Evolutionary conservation across 2,329 filamentous ascomycete genomes (phyloP).

Genomic region (Colletotrichum tropicicola): DNA sequence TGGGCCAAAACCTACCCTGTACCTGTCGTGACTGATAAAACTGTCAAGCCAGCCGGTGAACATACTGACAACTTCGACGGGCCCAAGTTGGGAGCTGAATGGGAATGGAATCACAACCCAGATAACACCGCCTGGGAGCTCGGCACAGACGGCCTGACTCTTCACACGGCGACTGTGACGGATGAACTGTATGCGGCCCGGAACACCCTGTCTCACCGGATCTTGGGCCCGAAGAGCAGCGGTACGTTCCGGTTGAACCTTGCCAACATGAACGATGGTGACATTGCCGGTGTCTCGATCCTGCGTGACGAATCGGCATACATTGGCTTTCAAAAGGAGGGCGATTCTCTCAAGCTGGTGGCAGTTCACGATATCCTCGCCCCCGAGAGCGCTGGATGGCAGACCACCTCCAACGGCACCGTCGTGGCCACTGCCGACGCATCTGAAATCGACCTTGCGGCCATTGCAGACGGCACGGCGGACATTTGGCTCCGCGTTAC

Average conservation of each 20-base stretch:
- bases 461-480: background rate
- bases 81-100: slow-evolving; percentile 49
- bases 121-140: slow-evolving; percentile 56
- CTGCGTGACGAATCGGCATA: slow-evolving; percentile 62
- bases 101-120: slow-evolving; percentile 71
- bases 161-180: slow-evolving; percentile 60
- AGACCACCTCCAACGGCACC: slow-evolving; percentile 39
- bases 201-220: slow-evolving; percentile 55
- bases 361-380: slow-evolving; percentile 41
- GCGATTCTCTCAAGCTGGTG: slow-evolving; percentile 37
- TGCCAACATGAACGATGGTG: slow-evolving; percentile 56
- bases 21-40: slow-evolving; percentile 34
- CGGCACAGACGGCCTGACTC: slow-evolving; percentile 45
- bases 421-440: slow-evolving; percentile 26
- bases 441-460: background rate
- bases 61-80: slow-evolving; percentile 36
- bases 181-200: slow-evolving; percentile 55
- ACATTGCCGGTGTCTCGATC: slow-evolving; percentile 58
- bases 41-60: slow-evolving; percentile 20
- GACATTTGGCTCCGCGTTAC: slow-evolving; percentile 35
- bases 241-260: slow-evolving; percentile 61
- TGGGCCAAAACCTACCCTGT: slow-evolving; percentile 53
- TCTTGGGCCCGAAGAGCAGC: slow-evolving; percentile 53
- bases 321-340: slow-evolving; percentile 52
- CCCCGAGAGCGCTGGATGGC: slow-evolving; percentile 39